Conservation (phyloP, 2,329 filamentous ascomycete species). For the Clonostachys rhizophaga region DNA sequence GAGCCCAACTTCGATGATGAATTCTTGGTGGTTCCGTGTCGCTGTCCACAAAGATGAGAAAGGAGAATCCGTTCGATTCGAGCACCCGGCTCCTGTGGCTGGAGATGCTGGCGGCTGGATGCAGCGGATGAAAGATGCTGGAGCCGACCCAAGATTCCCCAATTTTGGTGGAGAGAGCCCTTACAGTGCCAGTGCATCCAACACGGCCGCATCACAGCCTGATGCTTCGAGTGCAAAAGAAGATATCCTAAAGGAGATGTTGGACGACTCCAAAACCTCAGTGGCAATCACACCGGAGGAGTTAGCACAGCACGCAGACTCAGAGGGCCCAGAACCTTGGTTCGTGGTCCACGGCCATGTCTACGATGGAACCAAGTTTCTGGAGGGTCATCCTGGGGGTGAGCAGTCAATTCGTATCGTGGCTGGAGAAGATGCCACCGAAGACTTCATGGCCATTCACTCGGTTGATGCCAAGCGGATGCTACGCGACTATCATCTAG, state of each 20-base stretch:
- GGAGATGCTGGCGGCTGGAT: not conserved
- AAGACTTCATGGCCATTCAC: not conserved
- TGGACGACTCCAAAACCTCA: not conserved
- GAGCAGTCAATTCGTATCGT: not conserved
- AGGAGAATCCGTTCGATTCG: not conserved
- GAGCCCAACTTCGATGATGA: not conserved
- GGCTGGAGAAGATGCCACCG: not conserved
- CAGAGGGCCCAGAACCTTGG: not conserved
- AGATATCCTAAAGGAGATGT: not conserved
- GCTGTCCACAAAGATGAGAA: not conserved
- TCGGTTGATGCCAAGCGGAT: not conserved
- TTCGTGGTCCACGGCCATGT: not conserved
- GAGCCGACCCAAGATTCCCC: not conserved
- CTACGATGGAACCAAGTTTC: not conserved
- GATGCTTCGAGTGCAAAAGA: not conserved
- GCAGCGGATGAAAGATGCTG: not conserved
- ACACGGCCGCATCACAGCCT: not conserved
- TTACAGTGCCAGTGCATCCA: not conserved
- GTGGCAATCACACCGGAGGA: not conserved
- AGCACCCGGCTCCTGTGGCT: not conserved
- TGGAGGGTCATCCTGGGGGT: not conserved
- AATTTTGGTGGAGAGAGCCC: not conserved
- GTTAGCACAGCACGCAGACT: not conserved
- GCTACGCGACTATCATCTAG: not conserved
- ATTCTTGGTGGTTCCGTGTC: not conserved